These are phyloP conservation scores for Penicillium sp. DNA, from an alignment of 2,329 filamentous ascomycete species.

Conservation along the genomic window DNA sequence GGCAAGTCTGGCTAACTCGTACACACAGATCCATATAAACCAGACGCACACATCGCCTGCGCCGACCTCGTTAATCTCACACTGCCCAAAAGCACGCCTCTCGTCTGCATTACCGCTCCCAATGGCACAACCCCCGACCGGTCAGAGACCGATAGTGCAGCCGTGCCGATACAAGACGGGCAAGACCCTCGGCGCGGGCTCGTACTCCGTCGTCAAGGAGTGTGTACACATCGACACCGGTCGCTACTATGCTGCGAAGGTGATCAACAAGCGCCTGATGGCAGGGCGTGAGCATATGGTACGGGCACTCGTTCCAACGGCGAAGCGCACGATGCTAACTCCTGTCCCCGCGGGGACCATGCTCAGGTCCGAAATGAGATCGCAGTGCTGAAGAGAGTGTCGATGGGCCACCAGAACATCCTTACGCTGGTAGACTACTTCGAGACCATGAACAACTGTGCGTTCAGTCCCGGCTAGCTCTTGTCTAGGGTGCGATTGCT, in stretches of 20 bases:
- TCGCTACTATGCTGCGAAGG: constrained; percentile 96
- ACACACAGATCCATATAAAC: constrained; percentile 13
- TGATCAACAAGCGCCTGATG: constrained; percentile 99
- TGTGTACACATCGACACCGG: constrained; percentile 98
- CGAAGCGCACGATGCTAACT: constrained; percentile 8
- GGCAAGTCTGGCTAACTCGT: constrained; percentile 12
- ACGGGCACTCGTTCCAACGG: constrained; percentile 3
- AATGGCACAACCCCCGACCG: constrained; percentile 32
- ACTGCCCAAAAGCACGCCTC: background rate
- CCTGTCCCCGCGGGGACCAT: constrained; percentile 1
- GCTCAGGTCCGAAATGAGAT: constrained; percentile 90
- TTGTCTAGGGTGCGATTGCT: background rate
- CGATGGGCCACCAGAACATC: constrained; percentile 98
- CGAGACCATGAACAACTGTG: constrained; percentile 97
- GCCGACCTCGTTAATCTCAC: background rate
- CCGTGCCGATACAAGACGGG: constrained; percentile 98
- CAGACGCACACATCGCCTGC: background rate
- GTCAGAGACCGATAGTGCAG: constrained; percentile 64
- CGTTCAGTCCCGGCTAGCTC: constrained; percentile 20
- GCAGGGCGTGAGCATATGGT: constrained; percentile 98
- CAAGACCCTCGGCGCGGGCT: constrained; percentile 93
- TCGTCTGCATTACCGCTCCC: constrained; percentile 3
- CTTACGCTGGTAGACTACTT: constrained; percentile 98
- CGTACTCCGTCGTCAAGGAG: constrained; percentile 97
- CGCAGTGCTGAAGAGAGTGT: constrained; percentile 93